Evolutionary conservation across 495 filamentous ascomycete genomes (phyloP).

Genomic region (Aspergillus heteromorphus): DNA sequence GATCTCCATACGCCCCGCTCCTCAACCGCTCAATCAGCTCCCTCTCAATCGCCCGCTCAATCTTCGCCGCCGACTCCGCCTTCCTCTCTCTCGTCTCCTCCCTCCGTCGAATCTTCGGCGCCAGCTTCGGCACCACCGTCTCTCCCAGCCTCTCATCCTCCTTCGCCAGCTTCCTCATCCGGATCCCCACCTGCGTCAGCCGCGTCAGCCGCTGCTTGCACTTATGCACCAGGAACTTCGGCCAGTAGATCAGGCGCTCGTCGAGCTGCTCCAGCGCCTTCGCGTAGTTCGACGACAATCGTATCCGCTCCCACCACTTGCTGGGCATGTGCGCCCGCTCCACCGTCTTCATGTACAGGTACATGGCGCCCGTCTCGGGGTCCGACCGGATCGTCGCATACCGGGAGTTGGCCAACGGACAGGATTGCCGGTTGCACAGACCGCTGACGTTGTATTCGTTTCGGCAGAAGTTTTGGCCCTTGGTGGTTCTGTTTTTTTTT

Average conservation of each 20-base stretch:
- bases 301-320: slow-evolving; percentile 93
- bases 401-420: slow-evolving; percentile 89
- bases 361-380: slow-evolving; percentile 74
- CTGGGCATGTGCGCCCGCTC: slow-evolving; percentile 86
- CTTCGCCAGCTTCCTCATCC: slow-evolving; percentile 73
- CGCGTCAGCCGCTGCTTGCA: slow-evolving; percentile 96
- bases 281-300: slow-evolving; percentile 83
- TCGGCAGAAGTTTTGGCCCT: slow-evolving; percentile 89
- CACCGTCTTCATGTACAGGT: slow-evolving; percentile 96
- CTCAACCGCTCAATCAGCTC: slow-evolving; percentile 88
- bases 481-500: slow-evolving; percentile 61
- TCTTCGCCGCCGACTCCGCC: slow-evolving; percentile 87
- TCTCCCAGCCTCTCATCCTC: slow-evolving; percentile 92
- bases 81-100: slow-evolving; percentile 92
- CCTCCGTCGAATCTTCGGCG: slow-evolving; percentile 83
- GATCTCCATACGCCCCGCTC: slow-evolving; percentile 91
- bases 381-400: slow-evolving; percentile 91
- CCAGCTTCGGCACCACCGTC: slow-evolving; percentile 79
- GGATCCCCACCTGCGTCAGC: slow-evolving; percentile 86
- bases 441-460: slow-evolving; percentile 96
- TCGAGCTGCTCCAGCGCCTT: slow-evolving; percentile 86
- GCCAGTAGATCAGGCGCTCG: slow-evolving; percentile 86
- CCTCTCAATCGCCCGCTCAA: slow-evolving; percentile 92
- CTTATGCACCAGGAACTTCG: slow-evolving; percentile 91
- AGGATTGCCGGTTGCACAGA: slow-evolving; percentile 90